Conservation (phyloP, 352 stramenopile genomes). For the Blastocystis sp. region DNA sequence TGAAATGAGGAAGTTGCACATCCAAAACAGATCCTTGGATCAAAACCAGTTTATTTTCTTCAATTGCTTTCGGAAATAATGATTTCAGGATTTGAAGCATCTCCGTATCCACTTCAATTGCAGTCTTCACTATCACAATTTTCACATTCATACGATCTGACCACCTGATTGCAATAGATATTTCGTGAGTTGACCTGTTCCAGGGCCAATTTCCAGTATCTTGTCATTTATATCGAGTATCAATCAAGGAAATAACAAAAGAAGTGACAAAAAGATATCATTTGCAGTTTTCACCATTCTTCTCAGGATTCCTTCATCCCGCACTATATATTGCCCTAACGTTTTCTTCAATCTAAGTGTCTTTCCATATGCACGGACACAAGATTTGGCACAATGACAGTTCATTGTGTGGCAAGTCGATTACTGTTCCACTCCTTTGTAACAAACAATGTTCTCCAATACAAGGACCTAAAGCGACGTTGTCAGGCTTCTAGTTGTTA, state of each 20-base stretch:
- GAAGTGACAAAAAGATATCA: slow-evolving; percentile 5
- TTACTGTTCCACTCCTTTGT: not conserved
- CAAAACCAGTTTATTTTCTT: not conserved
- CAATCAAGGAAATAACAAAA: not conserved
- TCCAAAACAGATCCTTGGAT: slow-evolving; percentile 24
- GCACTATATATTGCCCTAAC: slow-evolving; percentile 44
- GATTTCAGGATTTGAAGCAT: not conserved
- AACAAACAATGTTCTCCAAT: slow-evolving; percentile 25
- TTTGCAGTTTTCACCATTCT: not conserved
- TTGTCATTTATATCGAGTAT: not conserved
- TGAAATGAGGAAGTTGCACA: not conserved
- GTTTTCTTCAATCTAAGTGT: slow-evolving; percentile 44
- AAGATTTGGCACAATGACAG: not conserved
- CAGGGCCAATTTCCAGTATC: slow-evolving; percentile 50
- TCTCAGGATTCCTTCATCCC: slow-evolving; percentile 16
- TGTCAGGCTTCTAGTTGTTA: slow-evolving; percentile 25
- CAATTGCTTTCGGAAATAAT: not conserved
- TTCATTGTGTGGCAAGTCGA: too few relatives aligned
- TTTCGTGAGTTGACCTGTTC: slow-evolving; percentile 46
- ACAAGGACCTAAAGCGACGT: not conserved
- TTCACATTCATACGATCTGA: not conserved
- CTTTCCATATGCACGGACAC: not conserved
- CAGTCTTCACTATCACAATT: not conserved
- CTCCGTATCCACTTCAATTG: slow-evolving; percentile 19
- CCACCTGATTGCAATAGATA: not conserved